phyloP scores from a whole-genome alignment of 2,329 filamentous ascomycete genomes.

The Verticillium albo-atrum region DNA sequence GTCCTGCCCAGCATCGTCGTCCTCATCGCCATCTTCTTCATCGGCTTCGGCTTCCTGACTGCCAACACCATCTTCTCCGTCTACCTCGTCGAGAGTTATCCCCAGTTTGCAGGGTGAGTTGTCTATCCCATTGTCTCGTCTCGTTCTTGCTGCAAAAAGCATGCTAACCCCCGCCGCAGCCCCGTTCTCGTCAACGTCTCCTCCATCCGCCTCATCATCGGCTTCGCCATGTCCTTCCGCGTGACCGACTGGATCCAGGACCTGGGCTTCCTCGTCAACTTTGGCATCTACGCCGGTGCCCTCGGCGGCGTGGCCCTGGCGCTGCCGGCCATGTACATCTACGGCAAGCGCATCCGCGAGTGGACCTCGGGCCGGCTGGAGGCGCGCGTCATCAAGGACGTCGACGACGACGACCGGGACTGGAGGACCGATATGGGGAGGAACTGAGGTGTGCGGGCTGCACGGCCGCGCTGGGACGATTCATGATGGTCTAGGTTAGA shows the following conservation, averaged over 20 bases:
- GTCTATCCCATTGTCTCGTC: neutral
- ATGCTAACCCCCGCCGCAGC: slow-evolving; percentile 11
- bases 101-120: slow-evolving; percentile 14
- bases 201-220: slow-evolving; percentile 24
- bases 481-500: neutral
- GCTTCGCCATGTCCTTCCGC: slow-evolving; percentile 23
- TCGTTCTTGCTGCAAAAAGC: neutral
- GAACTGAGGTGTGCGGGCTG: neutral
- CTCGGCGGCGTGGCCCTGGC: slow-evolving; percentile 23
- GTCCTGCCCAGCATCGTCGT: slow-evolving; percentile 20
- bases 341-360: slow-evolving; percentile 13
- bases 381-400: slow-evolving; percentile 5
- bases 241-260: slow-evolving; percentile 21
- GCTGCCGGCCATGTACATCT: slow-evolving; percentile 22
- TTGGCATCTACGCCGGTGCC: slow-evolving; percentile 25
- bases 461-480: neutral
- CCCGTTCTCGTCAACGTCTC: slow-evolving; percentile 28
- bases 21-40: slow-evolving; percentile 20
- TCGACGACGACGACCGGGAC: slow-evolving; percentile 13
- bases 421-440: slow-evolving; percentile 6
- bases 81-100: slow-evolving; percentile 28
- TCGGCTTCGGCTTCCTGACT: slow-evolving; percentile 22
- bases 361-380: slow-evolving; percentile 13
- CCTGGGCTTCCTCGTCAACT: slow-evolving; percentile 21
- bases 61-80: slow-evolving; percentile 23